Base-by-base conservation (phyloP, 192 early-diverging fungal species). In the Dissophora ornata region DNA sequence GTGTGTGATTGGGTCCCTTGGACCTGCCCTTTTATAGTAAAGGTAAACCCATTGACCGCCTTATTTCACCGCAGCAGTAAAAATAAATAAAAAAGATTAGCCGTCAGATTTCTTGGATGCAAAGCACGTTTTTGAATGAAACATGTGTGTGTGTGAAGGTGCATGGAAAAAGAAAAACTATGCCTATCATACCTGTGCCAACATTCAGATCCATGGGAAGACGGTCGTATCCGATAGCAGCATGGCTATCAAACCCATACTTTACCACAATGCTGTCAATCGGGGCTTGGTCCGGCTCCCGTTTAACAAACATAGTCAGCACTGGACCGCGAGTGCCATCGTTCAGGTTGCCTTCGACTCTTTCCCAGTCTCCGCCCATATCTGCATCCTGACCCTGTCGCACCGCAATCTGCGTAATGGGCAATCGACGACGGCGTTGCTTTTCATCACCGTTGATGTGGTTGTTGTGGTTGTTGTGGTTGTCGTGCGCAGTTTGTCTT, bases 231-330 rank as follows among this genome's bases (percentile, higher is more conserved):
- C 80, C 82, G 15, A 80, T 74, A 5, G 62, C 79, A 6, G 71
- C 69, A 28, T 75, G 66, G 26, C 75, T 78, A 52, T 63, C 62
- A 13, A 18, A 67, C 0, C 82, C 80, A 60, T 84, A 63, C 45
- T 84, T 84, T 42, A 84, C 46, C 30, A 84, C 59, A 64, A 84
- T 61, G 12, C 75, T 75, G 15, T 69, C 79, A 24, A 84, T 68
- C 1, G 82, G 80, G 4, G 63, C 33, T 15, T 62, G 33, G 1
- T 30, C n/a, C 0, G 64, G 58, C 28, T 77, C 73, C 18, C 73
- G 49, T 33, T 52, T 49, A 4, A 77, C 73, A 62, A 67, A 77
- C 64, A 77, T 55, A n/a, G 73, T 77, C 32, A 77, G 38, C 30
- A 57, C 36, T 15, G 73, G 73, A 4, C 73, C 73, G 25, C 25